These are phyloP conservation scores for Leccinellum luteum DNA, from an alignment of 768 basidiomycete genomes.

Conservation along the genomic window DNA sequence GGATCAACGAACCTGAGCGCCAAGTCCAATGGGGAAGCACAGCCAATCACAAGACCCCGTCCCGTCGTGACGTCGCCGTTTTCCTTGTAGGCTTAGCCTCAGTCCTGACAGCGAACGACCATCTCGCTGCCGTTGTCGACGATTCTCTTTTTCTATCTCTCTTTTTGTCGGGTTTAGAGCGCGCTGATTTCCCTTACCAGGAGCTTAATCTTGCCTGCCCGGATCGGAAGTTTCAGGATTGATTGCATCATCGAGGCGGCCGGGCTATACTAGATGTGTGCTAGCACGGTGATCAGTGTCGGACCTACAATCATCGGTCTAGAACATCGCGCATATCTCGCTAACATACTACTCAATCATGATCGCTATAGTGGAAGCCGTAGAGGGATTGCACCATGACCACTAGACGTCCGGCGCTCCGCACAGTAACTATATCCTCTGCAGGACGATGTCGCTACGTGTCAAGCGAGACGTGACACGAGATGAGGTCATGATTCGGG, in stretches of 20 bases:
- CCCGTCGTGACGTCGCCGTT: not conserved
- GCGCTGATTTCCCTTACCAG: not conserved
- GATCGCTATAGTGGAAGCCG: not conserved
- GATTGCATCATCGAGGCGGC: not conserved
- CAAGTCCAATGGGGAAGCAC: not conserved
- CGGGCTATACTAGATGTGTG: not conserved
- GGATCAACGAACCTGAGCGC: not conserved
- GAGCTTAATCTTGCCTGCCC: not conserved
- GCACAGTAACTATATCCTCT: not conserved
- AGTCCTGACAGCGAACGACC: not conserved
- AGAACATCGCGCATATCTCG: not conserved
- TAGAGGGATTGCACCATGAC: not conserved
- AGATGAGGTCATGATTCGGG: not conserved
- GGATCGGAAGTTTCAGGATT: not conserved
- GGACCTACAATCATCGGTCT: not conserved
- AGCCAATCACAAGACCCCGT: not conserved
- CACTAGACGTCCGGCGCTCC: not conserved
- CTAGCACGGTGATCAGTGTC: not conserved
- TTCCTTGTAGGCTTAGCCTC: not conserved
- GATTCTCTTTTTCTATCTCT: not conserved
- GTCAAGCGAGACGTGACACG: not conserved
- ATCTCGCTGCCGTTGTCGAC: not conserved
- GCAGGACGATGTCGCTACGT: not conserved
- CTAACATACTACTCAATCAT: not conserved
- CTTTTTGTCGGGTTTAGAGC: not conserved